phyloP scores from a whole-genome alignment of 176 grass and related monocot species.

The Phoenix roebelenii region DNA sequence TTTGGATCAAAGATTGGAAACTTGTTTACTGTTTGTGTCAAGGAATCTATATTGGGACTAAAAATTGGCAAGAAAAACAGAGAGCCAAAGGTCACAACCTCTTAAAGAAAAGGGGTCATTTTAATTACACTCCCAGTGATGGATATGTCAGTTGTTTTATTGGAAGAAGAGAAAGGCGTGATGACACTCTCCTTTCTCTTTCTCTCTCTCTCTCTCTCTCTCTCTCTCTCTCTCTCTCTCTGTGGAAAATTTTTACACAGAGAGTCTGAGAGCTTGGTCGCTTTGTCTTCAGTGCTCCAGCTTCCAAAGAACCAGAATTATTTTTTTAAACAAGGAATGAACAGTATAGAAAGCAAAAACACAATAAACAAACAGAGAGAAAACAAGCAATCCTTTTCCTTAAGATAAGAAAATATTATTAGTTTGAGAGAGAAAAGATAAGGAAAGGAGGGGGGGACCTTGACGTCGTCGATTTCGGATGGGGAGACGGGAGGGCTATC shows the following conservation, averaged over 20 bases:
- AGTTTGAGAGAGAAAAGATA: no score
- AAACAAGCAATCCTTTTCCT: no score
- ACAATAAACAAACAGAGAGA: no score
- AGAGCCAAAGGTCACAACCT: constrained; percentile 2
- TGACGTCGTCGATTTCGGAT: constrained; percentile 65
- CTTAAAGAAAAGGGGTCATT: background rate
- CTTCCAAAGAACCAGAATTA: background rate
- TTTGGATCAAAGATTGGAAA: no score
- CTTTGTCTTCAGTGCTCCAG: constrained; percentile 1
- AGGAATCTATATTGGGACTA: no score
- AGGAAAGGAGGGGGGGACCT: constrained; percentile 29
- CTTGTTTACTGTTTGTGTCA: no score
- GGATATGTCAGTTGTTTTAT: constrained; percentile 29
- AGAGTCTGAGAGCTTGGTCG: background rate
- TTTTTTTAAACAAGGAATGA: no score
- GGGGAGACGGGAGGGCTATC: constrained; percentile 95
- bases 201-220: constrained; percentile 3
- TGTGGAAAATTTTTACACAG: background rate
- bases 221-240: no score
- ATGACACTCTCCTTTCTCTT: constrained; percentile 1
- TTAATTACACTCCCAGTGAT: constrained; percentile 8
- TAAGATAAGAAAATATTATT: no score
- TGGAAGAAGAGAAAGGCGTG: constrained; percentile 37
- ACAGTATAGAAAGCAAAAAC: no score
- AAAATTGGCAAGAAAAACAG: no score